Percentiles rank a stretch among this genome's conserved stretches.
phyloP scores from a whole-genome alignment of 2,329 filamentous ascomycete species.

The Aspergillus spinulosporus region DNA sequence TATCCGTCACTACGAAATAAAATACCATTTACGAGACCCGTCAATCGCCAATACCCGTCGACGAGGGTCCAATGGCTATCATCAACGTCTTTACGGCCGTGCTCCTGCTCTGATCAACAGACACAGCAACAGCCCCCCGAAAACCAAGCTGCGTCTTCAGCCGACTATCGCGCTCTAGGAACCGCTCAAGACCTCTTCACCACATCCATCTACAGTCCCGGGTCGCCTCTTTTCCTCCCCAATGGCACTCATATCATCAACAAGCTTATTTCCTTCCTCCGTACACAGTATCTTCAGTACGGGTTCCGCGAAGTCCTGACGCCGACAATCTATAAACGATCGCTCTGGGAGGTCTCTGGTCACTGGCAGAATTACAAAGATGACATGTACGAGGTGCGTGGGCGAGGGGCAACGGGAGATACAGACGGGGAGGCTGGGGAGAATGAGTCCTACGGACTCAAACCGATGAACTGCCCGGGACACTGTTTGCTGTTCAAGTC shows the following conservation, averaged over 20 bases:
- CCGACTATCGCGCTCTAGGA: conserved; percentile 54
- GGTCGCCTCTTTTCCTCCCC: conserved; percentile 80
- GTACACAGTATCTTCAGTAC: conserved; percentile 79
- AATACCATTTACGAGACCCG: conserved; percentile 3
- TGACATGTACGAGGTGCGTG: conserved; percentile 81
- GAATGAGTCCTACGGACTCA: conserved; percentile 76
- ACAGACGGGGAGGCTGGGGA: conserved; percentile 52
- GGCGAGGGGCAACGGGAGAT: conserved; percentile 50
- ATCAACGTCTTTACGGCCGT: conserved; percentile 24
- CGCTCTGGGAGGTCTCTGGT: conserved; percentile 80
- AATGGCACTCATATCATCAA: conserved; percentile 82
- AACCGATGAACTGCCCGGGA: conserved; percentile 91
- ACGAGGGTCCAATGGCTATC: conserved; percentile 26
- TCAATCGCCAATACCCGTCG: neutral
- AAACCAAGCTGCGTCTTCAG: conserved; percentile 33
- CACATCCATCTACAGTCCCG: conserved; percentile 76
- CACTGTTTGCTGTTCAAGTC: conserved; percentile 83
- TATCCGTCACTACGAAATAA: conserved; percentile 15
- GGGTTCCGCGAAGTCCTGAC: conserved; percentile 88
- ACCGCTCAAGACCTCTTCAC: conserved; percentile 72
- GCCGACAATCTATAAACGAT: conserved; percentile 86
- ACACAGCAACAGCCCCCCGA: conserved; percentile 15
- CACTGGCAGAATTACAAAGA: conserved; percentile 89
- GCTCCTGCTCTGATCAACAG: conserved; percentile 31
- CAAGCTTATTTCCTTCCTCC: conserved; percentile 76